Conservation (phyloP, 106 monocot genomes). For the Dendrobium nobile region DNA sequence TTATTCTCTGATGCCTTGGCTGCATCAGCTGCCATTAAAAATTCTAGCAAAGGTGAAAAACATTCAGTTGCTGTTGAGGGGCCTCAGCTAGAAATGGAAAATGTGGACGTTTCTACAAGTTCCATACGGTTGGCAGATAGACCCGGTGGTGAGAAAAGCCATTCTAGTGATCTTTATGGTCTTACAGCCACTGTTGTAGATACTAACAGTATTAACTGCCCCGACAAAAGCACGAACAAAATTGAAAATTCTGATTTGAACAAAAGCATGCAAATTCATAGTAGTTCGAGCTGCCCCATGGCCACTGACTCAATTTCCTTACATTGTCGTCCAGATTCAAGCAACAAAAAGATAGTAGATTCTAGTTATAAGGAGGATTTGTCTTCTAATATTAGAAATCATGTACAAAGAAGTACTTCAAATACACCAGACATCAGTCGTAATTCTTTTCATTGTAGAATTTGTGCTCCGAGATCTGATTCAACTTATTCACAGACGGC, state of each 20-base stretch:
- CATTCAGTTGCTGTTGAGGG: neutral
- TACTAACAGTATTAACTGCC: neutral
- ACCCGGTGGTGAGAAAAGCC: neutral
- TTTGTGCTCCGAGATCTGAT: conserved; percentile 1
- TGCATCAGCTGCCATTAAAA: conserved; percentile 7
- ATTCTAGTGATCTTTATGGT: neutral
- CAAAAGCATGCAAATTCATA: neutral
- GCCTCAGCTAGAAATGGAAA: conserved; percentile 5
- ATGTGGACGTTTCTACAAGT: too few species aligned
- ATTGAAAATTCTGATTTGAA: conserved; percentile 18
- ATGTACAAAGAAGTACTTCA: neutral
- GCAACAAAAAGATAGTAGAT: neutral
- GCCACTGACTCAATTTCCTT: too few species aligned
- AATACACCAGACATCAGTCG: neutral
- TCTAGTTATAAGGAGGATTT: neutral
- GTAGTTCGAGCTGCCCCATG: neutral
- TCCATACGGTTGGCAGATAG: too few species aligned
- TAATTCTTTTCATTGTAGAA: neutral
- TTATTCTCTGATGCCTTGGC: conserved; percentile 19
- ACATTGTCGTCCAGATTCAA: neutral
- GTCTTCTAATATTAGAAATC: neutral
- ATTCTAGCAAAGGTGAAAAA: neutral
- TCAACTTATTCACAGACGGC: conserved; percentile 7
- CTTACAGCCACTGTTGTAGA: neutral
- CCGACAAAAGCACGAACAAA: neutral